These are phyloP conservation scores for Agrocybe chaxingu DNA, from an alignment of 768 basidiomycete genomes.

Conservation along the genomic window DNA sequence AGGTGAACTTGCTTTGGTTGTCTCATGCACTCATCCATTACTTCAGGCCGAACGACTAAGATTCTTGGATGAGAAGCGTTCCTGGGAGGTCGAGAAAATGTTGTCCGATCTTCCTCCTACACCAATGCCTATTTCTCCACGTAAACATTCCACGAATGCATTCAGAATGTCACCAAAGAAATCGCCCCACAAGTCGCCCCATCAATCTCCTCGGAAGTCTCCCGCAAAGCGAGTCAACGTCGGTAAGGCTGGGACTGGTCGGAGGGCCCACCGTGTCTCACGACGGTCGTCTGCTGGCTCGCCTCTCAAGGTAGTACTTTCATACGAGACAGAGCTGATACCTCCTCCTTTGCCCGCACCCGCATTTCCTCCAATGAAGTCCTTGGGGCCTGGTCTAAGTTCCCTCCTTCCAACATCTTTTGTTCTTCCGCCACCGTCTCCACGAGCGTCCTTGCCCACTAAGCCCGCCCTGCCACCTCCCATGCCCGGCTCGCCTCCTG, in stretches of 20 bases:
- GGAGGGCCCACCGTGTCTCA: slow-evolving; percentile 45
- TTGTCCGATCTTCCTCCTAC: slow-evolving; percentile 53
- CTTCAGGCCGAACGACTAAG: slow-evolving; percentile 59
- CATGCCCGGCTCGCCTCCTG: slow-evolving; percentile 6
- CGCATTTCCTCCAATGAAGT: slow-evolving; percentile 35
- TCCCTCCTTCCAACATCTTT: slow-evolving; percentile 68
- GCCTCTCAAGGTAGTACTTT: slow-evolving; percentile 29
- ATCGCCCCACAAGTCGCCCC: slow-evolving; percentile 30
- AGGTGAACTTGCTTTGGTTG: neutral
- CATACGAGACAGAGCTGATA: slow-evolving; percentile 41
- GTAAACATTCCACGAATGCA: slow-evolving; percentile 7
- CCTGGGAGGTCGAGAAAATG: slow-evolving; percentile 68
- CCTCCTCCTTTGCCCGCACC: slow-evolving; percentile 29
- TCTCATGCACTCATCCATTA: slow-evolving; percentile 6
- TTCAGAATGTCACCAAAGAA: slow-evolving; percentile 23
- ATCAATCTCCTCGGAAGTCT: slow-evolving; percentile 25
- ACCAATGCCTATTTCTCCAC: slow-evolving; percentile 25
- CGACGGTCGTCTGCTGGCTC: slow-evolving; percentile 38
- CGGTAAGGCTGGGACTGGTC: slow-evolving; percentile 40
- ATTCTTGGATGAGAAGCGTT: slow-evolving; percentile 67
- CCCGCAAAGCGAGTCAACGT: slow-evolving; percentile 31
- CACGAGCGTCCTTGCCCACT: slow-evolving; percentile 59
- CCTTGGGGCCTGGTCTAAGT: slow-evolving; percentile 22
- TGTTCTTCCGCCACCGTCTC: slow-evolving; percentile 76
- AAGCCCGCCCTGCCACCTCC: slow-evolving; percentile 36